Conservation (phyloP, 306 rosid species). For the Prunus mongolica region DNA sequence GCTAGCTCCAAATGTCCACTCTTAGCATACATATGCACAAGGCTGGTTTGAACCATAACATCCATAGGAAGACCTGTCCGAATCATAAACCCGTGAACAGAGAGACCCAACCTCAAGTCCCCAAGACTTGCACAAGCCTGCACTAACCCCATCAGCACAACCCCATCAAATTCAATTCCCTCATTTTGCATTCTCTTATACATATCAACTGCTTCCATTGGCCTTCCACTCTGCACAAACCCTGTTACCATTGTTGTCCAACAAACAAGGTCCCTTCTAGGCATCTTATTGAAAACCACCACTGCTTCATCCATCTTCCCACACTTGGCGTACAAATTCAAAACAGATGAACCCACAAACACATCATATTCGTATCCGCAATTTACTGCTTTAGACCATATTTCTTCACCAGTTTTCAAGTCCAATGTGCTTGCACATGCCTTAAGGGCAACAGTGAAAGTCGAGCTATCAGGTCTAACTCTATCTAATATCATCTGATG, state of each 20-base stretch:
- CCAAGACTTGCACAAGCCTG: conserved; percentile 43
- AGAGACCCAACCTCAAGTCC: conserved; percentile 27
- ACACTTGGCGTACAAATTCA: conserved; percentile 42
- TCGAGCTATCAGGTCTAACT: conserved; percentile 41
- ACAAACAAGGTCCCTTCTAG: conserved; percentile 43
- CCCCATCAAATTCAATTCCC: conserved; percentile 32
- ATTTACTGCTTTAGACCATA: conserved; percentile 34
- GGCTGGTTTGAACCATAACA: conserved; percentile 42
- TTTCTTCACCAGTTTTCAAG: conserved; percentile 37
- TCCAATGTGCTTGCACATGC: conserved; percentile 31
- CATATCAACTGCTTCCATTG: conserved; percentile 38
- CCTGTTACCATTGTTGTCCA: conserved; percentile 47
- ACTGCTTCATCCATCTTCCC: conserved; percentile 36
- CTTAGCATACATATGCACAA: conserved; percentile 42
- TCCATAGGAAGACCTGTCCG: conserved; percentile 31
- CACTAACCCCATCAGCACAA: conserved; percentile 42
- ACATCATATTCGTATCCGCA: conserved; percentile 34
- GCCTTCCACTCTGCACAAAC: conserved; percentile 32
- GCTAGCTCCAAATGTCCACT: conserved; percentile 30
- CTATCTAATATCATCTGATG: conserved; percentile 30
- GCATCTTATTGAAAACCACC: conserved; percentile 29
- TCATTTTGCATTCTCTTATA: conserved; percentile 33
- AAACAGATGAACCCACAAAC: conserved; percentile 37
- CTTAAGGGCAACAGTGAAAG: conserved; percentile 38
- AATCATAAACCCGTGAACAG: conserved; percentile 34